phyloP scores from a whole-genome alignment of 371 early-diverging fungal species.

The Mucor racemosus region DNA sequence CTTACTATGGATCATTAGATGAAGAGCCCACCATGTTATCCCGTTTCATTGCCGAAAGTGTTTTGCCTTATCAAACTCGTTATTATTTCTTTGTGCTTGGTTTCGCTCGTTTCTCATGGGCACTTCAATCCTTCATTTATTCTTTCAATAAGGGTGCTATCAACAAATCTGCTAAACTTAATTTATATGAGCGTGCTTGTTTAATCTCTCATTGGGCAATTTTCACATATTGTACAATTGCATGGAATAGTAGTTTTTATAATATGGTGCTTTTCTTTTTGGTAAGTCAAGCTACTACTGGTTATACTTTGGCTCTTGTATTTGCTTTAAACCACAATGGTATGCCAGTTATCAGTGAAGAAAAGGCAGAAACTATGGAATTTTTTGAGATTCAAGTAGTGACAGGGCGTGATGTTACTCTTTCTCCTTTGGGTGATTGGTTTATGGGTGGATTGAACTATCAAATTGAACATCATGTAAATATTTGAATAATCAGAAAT shows the following conservation, averaged over 20 bases:
- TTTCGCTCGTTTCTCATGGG: constrained; percentile 82
- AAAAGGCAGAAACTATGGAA: constrained; percentile 72
- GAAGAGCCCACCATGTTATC: constrained; percentile 50
- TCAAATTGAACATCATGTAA: constrained; percentile 80
- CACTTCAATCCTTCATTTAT: constrained; percentile 70
- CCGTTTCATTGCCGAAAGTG: constrained; percentile 69
- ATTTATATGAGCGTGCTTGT: constrained; percentile 62
- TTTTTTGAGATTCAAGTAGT: constrained; percentile 81
- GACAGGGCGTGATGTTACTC: constrained; percentile 82
- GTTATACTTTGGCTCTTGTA: constrained; percentile 79
- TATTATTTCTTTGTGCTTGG: constrained; percentile 84
- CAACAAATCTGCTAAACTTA: constrained; percentile 54
- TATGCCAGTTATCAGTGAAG: constrained; percentile 81
- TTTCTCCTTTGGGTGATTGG: constrained; percentile 73
- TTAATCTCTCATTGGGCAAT: constrained; percentile 74
- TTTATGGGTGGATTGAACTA: constrained; percentile 87
- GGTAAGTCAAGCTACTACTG: constrained; percentile 74
- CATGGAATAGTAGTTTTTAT: constrained; percentile 58
- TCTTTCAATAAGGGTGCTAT: constrained; percentile 59
- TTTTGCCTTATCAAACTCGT: constrained; percentile 71
- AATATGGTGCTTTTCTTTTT: constrained; percentile 69
- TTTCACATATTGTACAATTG: constrained; percentile 63
- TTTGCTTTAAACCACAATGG: constrained; percentile 91
- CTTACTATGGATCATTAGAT: constrained; percentile 67
- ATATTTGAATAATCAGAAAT: constrained; percentile 9